phyloP scores from a whole-genome alignment of 495 filamentous ascomycete species.

The Trichoderma gamsii region DNA sequence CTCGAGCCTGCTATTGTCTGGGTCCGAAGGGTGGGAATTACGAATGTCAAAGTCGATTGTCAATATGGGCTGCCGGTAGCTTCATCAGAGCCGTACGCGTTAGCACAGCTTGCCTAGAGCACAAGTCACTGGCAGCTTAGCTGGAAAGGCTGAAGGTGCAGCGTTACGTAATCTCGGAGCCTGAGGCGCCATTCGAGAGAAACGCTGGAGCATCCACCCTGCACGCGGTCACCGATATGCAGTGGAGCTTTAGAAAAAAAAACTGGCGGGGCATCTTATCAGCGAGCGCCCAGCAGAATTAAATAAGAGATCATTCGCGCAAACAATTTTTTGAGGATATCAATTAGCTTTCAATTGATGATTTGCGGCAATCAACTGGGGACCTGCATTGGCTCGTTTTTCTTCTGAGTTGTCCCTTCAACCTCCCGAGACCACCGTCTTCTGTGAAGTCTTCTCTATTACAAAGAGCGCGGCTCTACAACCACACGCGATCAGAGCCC shows the following conservation, averaged over 20 bases:
- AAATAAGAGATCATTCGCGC: slow-evolving; percentile 4
- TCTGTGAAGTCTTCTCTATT: background rate
- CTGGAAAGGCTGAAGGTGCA: slow-evolving; percentile 23
- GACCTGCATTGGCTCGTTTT: slow-evolving; percentile 21
- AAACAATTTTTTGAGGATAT: slow-evolving; percentile 8
- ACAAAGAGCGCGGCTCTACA: background rate
- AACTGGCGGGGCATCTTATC: slow-evolving; percentile 12
- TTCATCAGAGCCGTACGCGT: slow-evolving; percentile 29
- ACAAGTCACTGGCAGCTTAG: background rate
- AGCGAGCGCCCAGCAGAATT: background rate
- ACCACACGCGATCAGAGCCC: slow-evolving; percentile 14
- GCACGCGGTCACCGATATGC: background rate
- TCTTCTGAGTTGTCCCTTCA: background rate
- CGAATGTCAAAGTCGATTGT: slow-evolving; percentile 28
- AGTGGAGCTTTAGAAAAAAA: slow-evolving; percentile 11
- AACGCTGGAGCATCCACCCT: no score
- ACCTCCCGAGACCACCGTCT: background rate
- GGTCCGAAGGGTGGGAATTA: background rate
- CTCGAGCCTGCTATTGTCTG: background rate
- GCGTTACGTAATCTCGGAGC: background rate
- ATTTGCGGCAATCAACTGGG: background rate
- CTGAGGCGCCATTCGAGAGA: slow-evolving; percentile 1
- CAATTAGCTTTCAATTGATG: slow-evolving; percentile 18
- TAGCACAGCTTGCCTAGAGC: slow-evolving; percentile 36
- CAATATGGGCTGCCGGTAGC: slow-evolving; percentile 23